A percentile compares a stretch with the other conserved stretches of the same genome.
Evolutionary conservation across 495 filamentous ascomycete species (phyloP).

Genomic region (Aspergillus biplanus): DNA sequence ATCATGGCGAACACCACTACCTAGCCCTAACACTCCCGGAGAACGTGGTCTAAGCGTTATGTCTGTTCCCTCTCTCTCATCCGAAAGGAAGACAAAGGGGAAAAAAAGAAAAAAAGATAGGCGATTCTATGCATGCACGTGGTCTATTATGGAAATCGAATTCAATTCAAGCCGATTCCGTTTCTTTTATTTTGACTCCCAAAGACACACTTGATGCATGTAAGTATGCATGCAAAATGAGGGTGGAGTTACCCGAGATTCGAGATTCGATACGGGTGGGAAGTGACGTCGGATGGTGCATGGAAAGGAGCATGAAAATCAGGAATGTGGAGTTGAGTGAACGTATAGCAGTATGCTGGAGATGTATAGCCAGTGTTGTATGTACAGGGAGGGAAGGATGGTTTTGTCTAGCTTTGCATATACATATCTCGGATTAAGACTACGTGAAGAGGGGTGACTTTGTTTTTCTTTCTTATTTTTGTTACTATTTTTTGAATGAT

Average conservation of each 20-base stretch:
- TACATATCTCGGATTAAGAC: no score
- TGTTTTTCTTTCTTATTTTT: no score
- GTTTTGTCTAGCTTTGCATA: no score
- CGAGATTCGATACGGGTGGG: neutral
- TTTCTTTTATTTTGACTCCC: neutral
- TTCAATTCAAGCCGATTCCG: neutral
- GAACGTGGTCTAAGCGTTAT: neutral
- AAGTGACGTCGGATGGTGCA: neutral
- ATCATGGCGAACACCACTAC: neutral
- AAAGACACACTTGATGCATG: neutral
- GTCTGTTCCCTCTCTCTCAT: no score
- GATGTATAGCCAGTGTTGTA: no score
- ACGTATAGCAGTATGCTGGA: neutral
- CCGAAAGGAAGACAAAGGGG: neutral
- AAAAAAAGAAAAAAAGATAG: neutral
- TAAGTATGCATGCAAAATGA: no score
- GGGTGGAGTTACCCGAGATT: no score
- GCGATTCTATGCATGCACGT: conserved; percentile 14
- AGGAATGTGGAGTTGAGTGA: neutral
- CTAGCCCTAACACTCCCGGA: neutral
- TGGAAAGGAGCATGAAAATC: neutral
- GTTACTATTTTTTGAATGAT: no score
- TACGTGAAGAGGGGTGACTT: no score
- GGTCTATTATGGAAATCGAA: conserved; percentile 16
- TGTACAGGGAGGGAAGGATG: no score